Percentiles rank a stretch among this genome's conserved stretches.
phyloP scores from a whole-genome alignment of 805 yeast species.

The Yamadazyma sp. region DNA sequence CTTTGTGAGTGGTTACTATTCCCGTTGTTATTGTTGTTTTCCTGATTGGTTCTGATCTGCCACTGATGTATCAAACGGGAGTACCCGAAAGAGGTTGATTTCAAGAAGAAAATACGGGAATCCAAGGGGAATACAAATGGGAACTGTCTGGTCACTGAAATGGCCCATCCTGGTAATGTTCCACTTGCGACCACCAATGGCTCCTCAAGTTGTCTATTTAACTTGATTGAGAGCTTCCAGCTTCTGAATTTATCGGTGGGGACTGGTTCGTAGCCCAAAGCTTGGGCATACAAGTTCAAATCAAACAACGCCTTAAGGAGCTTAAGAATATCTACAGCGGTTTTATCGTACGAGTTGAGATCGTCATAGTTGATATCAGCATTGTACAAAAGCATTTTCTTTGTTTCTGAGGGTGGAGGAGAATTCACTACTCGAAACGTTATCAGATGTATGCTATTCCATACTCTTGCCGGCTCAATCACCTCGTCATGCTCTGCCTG shows the following conservation, averaged over 20 bases:
- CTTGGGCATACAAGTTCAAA: slow-evolving; percentile 29
- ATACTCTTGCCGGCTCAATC: slow-evolving; percentile 51
- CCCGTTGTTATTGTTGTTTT: slow-evolving; percentile 26
- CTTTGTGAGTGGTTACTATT: slow-evolving; percentile 16
- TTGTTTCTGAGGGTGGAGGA: slow-evolving; percentile 12
- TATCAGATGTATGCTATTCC: slow-evolving; percentile 52
- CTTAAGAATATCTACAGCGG: slow-evolving; percentile 42
- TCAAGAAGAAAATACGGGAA: slow-evolving; percentile 72
- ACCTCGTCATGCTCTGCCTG: slow-evolving; percentile 37
- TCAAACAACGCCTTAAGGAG: slow-evolving; percentile 49
- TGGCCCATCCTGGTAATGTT: slow-evolving; percentile 81
- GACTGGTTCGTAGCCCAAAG: slow-evolving; percentile 6
- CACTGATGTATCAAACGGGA: slow-evolving; percentile 78
- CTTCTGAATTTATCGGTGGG: slow-evolving; percentile 51
- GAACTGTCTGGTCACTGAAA: slow-evolving; percentile 65
- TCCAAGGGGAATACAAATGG: slow-evolving; percentile 86
- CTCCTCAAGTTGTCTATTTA: slow-evolving; percentile 85
- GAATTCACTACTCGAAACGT: slow-evolving; percentile 7
- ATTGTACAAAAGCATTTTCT: slow-evolving; percentile 11
- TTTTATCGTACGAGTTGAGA: slow-evolving; percentile 23
- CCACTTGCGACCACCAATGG: slow-evolving; percentile 86
- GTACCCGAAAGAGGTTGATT: slow-evolving; percentile 88
- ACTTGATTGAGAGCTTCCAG: slow-evolving; percentile 80
- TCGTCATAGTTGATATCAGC: slow-evolving; percentile 19
- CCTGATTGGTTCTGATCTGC: slow-evolving; percentile 51